Evolutionary conservation across 2,329 filamentous ascomycete species (phyloP).

Genomic region (Stagonosporopsis rhizophila): DNA sequence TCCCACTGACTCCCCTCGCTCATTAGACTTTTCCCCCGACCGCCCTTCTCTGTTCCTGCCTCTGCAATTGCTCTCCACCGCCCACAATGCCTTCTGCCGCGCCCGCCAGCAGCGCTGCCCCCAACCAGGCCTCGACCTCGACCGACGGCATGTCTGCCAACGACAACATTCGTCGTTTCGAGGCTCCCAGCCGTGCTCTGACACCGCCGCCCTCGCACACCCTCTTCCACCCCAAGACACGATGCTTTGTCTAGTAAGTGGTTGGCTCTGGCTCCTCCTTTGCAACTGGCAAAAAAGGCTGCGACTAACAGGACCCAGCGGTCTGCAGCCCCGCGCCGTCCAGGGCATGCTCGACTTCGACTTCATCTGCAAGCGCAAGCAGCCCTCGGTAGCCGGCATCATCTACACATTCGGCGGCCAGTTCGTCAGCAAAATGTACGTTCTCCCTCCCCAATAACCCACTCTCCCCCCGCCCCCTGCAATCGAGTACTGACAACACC

Average conservation of each 20-base stretch:
- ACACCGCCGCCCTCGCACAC: conserved; percentile 87
- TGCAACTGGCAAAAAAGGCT: conserved; percentile 9
- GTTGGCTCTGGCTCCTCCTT: conserved; percentile 1
- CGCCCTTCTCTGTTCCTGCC: background rate
- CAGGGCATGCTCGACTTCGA: conserved; percentile 88
- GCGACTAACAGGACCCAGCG: conserved; percentile 58
- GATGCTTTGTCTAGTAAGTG: conserved; percentile 96
- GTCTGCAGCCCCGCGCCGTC: conserved; percentile 84
- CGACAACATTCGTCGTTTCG: conserved; percentile 98
- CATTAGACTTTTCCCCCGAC: conserved; percentile 18
- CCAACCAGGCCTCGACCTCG: conserved; percentile 41
- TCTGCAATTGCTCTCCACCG: conserved; percentile 29
- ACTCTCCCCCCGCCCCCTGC: no score
- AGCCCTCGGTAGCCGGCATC: conserved; percentile 96
- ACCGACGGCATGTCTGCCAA: conserved; percentile 72
- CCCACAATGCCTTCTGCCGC: conserved; percentile 55
- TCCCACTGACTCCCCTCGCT: conserved; percentile 24
- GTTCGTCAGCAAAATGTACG: conserved; percentile 99
- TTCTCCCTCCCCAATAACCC: no score
- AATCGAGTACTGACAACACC: conserved; percentile 25
- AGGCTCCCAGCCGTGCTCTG: conserved; percentile 87
- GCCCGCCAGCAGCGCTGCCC: conserved; percentile 43
- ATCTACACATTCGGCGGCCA: conserved; percentile 99
- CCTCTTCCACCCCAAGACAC: conserved; percentile 98
- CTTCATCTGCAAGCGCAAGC: conserved; percentile 99